phyloP scores from a whole-genome alignment of 768 basidiomycete genomes.

The Hygrophoropsis aurantiaca region DNA sequence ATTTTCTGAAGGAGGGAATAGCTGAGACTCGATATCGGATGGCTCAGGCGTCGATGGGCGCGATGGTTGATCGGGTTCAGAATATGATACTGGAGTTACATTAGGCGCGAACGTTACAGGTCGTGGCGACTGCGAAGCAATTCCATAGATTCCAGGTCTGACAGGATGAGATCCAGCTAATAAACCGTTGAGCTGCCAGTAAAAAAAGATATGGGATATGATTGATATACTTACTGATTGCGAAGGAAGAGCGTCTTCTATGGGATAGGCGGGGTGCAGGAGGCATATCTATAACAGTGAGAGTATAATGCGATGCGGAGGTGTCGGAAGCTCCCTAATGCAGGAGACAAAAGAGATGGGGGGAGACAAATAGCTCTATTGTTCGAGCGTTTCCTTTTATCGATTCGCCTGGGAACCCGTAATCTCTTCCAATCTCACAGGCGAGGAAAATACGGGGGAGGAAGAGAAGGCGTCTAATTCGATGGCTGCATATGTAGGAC shows the following conservation, averaged over 20 bases:
- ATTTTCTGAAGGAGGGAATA: constrained; percentile 55
- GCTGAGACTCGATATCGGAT: constrained; percentile 34
- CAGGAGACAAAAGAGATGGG: constrained; percentile 21
- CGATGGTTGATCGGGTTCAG: constrained; percentile 30
- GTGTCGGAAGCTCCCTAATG: constrained; percentile 10
- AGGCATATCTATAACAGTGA: constrained; percentile 31
- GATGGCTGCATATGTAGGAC: not conserved
- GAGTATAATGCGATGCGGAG: constrained; percentile 10
- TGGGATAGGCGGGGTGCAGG: constrained; percentile 34
- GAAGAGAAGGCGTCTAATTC: not conserved
- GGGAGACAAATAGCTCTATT: constrained; percentile 22
- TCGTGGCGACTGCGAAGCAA: constrained; percentile 39
- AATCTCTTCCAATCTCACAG: not conserved
- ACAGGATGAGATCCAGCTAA: constrained; percentile 36
- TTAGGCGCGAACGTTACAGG: constrained; percentile 65
- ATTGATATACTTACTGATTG: constrained; percentile 24
- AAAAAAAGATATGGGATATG: not conserved
- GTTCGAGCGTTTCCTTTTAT: constrained; percentile 26
- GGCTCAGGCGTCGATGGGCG: constrained; percentile 22
- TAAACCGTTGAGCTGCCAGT: not conserved
- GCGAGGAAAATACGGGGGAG: not conserved
- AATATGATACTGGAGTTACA: constrained; percentile 54
- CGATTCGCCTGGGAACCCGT: not conserved
- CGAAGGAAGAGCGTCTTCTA: constrained; percentile 42
- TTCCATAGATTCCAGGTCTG: constrained; percentile 56